A percentile compares a stretch with the other conserved stretches of the same genome.
These are phyloP conservation scores for Penicillium sp. DNA, from an alignment of 2,329 filamentous ascomycete species.

Conservation along the genomic window DNA sequence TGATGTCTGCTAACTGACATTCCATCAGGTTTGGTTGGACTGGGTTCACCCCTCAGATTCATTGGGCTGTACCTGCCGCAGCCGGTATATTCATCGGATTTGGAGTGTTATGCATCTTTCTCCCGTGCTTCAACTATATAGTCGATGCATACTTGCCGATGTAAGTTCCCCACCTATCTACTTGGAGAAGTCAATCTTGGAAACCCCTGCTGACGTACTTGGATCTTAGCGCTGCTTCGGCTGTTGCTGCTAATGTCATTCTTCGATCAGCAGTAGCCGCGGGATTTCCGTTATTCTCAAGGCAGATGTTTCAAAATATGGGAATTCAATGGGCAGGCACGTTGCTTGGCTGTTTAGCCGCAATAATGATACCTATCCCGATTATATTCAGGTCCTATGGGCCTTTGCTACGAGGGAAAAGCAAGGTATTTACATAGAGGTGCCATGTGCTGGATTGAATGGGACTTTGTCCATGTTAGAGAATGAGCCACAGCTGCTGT, in stretches of 20 bases:
- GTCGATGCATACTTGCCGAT: constrained; percentile 37
- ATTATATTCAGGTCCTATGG: constrained; percentile 28
- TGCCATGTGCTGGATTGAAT: neutral
- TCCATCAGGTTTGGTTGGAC: constrained; percentile 31
- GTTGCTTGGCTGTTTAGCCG: constrained; percentile 33
- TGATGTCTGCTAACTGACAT: neutral
- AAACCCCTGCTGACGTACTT: neutral
- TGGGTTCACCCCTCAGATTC: constrained; percentile 23
- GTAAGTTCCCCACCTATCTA: constrained; percentile 23
- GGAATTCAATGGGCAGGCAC: constrained; percentile 37
- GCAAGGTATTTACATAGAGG: constrained; percentile 10
- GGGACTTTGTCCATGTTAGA: neutral
- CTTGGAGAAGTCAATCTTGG: neutral
- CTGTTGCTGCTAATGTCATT: constrained; percentile 36
- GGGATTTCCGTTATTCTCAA: constrained; percentile 35
- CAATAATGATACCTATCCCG: constrained; percentile 34
- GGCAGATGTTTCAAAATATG: constrained; percentile 35
- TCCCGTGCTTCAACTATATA: constrained; percentile 34
- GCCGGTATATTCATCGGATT: constrained; percentile 28
- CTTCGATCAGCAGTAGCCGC: constrained; percentile 32
- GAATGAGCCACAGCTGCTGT: neutral
- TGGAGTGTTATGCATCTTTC: constrained; percentile 30
- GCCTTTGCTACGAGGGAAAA: constrained; percentile 23
- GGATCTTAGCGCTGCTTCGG: constrained; percentile 30
- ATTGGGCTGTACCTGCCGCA: constrained; percentile 26